Percentiles rank a stretch among this genome's conserved stretches.
Conservation (phyloP, 176 grass and related monocot species). For the Pharus latifolius region DNA sequence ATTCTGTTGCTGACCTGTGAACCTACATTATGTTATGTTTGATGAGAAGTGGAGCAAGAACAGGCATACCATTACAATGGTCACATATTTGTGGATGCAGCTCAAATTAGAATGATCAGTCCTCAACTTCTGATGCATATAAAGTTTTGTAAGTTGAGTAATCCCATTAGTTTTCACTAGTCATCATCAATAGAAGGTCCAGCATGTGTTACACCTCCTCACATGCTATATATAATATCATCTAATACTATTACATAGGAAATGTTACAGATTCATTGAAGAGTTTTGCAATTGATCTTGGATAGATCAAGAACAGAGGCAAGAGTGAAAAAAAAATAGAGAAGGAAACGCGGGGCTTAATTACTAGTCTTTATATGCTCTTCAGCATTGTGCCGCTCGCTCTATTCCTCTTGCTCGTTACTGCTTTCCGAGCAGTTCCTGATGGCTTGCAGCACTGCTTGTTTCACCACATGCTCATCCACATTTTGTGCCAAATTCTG, state of each 20-base stretch:
- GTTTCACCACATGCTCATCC: slow-evolving; percentile 52
- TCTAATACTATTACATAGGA: not conserved
- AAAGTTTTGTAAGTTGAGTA: not conserved
- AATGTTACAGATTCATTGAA: not conserved
- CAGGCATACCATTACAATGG: not conserved
- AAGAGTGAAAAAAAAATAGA: not conserved
- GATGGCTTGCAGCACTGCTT: slow-evolving; percentile 72
- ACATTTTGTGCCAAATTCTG: slow-evolving; percentile 34
- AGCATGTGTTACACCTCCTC: not conserved
- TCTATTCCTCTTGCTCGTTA: not conserved
- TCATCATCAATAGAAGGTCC: not conserved
- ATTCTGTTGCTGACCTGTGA: no score
- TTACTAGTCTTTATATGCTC: not conserved
- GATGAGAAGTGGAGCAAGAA: not conserved
- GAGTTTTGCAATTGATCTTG: not conserved
- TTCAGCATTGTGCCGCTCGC: not conserved
- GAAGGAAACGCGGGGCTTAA: not conserved
- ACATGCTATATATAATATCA: not conserved
- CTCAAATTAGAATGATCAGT: not conserved
- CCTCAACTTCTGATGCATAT: not conserved
- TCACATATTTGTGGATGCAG: not conserved
- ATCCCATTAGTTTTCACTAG: not conserved
- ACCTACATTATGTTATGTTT: no score
- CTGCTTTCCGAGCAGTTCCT: slow-evolving; percentile 23
- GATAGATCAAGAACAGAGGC: not conserved